phyloP scores from a whole-genome alignment of 2,329 filamentous ascomycete genomes.

The Botrytis sinoallii region DNA sequence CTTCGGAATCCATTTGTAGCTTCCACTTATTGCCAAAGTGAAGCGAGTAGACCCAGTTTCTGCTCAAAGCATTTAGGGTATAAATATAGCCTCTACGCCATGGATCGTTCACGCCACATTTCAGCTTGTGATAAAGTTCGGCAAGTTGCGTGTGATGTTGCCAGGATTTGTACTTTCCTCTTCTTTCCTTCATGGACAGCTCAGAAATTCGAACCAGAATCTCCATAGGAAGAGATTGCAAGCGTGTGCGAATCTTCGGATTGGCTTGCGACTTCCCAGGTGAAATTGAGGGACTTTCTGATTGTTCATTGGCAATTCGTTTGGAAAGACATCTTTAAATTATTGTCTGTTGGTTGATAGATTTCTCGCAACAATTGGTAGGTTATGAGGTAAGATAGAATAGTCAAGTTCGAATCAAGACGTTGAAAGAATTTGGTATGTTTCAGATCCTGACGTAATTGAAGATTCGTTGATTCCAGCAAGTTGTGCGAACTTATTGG shows the following conservation, averaged over 20 bases:
- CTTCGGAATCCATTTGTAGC: not conserved
- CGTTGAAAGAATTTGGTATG: not conserved
- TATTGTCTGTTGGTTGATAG: not conserved
- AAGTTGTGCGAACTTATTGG: not conserved
- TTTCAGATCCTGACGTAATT: not conserved
- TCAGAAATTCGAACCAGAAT: not conserved
- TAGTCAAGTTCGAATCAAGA: no score
- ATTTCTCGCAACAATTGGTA: not conserved
- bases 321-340: not conserved
- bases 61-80: not conserved
- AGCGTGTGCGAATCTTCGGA: no score
- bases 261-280: not conserved
- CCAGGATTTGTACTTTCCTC: not conserved
- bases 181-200: not conserved
- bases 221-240: not conserved
- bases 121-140: not conserved
- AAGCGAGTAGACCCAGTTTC: not conserved
- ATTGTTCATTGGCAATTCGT: not conserved
- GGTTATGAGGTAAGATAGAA: not conserved
- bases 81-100: not conserved
- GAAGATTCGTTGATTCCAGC: not conserved
- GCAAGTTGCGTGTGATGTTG: not conserved
- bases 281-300: not conserved
- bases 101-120: not conserved
- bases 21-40: not conserved